Evolutionary conservation across 495 filamentous ascomycete genomes (phyloP), one percentile per base, ranked within the genome.

Genomic region (Penicillium daleae): DNA sequence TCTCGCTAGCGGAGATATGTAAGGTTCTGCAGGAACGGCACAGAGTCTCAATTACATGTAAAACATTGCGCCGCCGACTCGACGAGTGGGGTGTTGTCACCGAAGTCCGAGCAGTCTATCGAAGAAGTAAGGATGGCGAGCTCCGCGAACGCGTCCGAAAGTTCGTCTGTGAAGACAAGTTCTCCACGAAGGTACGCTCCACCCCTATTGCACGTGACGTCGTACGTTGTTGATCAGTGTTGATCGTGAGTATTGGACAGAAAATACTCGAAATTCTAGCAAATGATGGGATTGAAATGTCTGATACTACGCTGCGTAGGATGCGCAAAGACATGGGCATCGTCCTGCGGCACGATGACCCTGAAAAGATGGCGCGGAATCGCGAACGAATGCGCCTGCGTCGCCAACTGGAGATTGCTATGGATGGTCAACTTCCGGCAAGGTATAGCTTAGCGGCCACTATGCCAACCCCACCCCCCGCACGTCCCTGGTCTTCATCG

Each of bases 391-490:
- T 53, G 26, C 26, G 50, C 19, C 27, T 19, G 15, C 48, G 48
- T 27, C 22, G 48, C 3, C 48, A 50, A 27, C 19, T 50, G 22
- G 48, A 50, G 24, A 50, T 50, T 50, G 15, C 27, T 4, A 5
- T 53, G 3, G 50, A 31, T 10, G 50, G 26, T 7, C 50, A 53
- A 19, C 50, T 32, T 32, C 50, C 26, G 2, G 27, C 50, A 33
- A 32, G 31, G 50, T 53, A 53, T 53, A 7, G 24, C 5, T 13
- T 50, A 50, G 48, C 48, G 48, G 48, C 48, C 48, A 50, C 48
- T 6, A 7, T 42, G 39, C 39, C 39, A 42, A 42, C 39, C 39
- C 39, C 39, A 42, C 39, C 17, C n/a, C n/a, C 15, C 39, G 39
- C n/a, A 5, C 17, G 3, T 21, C n/a, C 12, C 17, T 19, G 39